Base-by-base conservation (phyloP, 805 yeast genomes). In the Kluyveromyces starmeri region DNA sequence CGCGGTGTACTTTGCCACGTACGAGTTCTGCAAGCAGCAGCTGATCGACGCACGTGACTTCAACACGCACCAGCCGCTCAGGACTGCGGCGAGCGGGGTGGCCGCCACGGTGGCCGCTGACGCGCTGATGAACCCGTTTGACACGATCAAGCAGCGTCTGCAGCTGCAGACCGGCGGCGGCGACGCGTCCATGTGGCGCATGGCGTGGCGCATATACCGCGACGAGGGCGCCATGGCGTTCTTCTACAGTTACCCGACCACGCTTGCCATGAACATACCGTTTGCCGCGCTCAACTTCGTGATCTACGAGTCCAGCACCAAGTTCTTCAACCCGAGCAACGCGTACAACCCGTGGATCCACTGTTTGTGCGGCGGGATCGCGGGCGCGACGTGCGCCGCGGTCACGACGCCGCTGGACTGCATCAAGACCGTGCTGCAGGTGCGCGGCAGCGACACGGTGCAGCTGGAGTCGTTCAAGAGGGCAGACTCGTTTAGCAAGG, bases 101-200 rank as follows among this genome's bases (percentile, higher is more conserved):
- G 78, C 83, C 7, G 97, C 96, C 12, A 89, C 96, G 3, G 75
- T 76, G n/a, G 83, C 92, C 2, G 78, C 89, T 3, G 97, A 89
- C 59, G 96, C 96, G 2, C 67, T 92, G 46, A 89, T 89, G 97
- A 89, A 92, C 43, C 98, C 98, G 20, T 89, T 89, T 51, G 98
- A 89, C 53, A 94, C 89, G 18, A 65, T 92, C 38, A 89, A 89
- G 57, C 98, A 89, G 64, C 71, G 97, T 60, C 86, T 89, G 95
- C 98, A 89, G 60, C 49, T 71, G 33, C 53, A 51, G 27, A 43
- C 53, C n/a, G 38, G 40, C 12, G 29, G 36, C 35, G 43, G 30
- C 20, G 35, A 42, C 35, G 26, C 46, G 4, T 41, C 51, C 5
- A 49, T 53, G 45, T 42, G 50, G 47, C 25, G 41, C 6, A 42